Evolutionary conservation across 768 basidiomycete genomes (phyloP).

Genomic region (Lactifluus rugatus): DNA sequence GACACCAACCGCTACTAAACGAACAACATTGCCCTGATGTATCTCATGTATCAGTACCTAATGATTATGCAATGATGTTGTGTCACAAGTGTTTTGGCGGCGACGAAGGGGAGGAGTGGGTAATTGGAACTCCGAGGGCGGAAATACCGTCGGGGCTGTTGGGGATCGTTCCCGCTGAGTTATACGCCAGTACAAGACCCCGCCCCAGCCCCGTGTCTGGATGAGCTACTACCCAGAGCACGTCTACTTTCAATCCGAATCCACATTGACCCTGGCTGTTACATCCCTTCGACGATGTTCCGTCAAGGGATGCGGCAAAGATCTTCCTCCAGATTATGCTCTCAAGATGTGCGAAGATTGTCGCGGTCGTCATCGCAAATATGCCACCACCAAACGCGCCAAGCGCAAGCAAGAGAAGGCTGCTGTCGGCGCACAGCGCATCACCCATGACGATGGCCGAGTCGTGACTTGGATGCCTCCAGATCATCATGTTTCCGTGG

Average conservation of each 20-base stretch:
- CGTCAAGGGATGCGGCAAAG: constrained; percentile 35
- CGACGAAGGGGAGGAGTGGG: not conserved
- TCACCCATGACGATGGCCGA: constrained; percentile 13
- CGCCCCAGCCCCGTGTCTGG: constrained; percentile 12
- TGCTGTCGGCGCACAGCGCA: constrained; percentile 20
- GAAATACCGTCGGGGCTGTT: constrained; percentile 5
- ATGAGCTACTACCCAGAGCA: constrained; percentile 22
- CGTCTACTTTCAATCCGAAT: constrained; percentile 17
- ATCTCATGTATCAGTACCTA: too few relatives aligned
- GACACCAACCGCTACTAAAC: not conserved
- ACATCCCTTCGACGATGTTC: constrained; percentile 27
- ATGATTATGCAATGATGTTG: not conserved
- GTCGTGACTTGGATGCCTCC: constrained; percentile 25
- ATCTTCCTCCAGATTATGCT: constrained; percentile 24
- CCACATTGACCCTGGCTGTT: not conserved
- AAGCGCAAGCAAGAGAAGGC: constrained; percentile 44
- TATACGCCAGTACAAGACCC: not conserved
- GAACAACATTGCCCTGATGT: not conserved
- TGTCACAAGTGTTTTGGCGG: not conserved
- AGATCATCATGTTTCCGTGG: constrained; percentile 13
- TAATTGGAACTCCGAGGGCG: constrained; percentile 17
- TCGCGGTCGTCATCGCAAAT: constrained; percentile 40
- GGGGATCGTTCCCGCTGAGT: constrained; percentile 1
- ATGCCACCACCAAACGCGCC: constrained; percentile 42
- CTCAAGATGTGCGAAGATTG: constrained; percentile 48